Evolutionary conservation across 2,329 filamentous ascomycete species (phyloP).

Genomic region (Fusarium sp.): DNA sequence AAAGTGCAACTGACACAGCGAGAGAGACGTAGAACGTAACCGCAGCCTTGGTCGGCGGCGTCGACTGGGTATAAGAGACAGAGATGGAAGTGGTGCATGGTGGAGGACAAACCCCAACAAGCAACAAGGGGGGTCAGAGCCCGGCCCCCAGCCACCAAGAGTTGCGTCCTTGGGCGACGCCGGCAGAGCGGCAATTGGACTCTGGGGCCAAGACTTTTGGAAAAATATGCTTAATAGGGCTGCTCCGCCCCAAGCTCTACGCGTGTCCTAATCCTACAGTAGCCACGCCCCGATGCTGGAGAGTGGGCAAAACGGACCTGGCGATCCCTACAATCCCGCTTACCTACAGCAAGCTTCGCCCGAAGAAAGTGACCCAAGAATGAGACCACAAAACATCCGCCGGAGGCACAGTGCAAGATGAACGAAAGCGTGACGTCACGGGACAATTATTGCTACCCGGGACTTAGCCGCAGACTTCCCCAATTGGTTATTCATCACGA

Average conservation of each 20-base stretch:
- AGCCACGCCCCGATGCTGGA: not conserved
- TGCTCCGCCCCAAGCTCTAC: slow-evolving; percentile 7
- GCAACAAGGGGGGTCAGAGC: not conserved
- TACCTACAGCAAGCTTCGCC: not conserved
- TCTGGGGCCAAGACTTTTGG: not conserved
- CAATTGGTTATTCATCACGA: not conserved
- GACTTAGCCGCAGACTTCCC: not conserved
- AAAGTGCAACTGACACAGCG: too few relatives aligned
- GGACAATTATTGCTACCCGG: not conserved
- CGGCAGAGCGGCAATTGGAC: not conserved
- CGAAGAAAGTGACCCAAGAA: not conserved
- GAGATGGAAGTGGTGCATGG: not conserved
- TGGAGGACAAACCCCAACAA: slow-evolving; percentile 1
- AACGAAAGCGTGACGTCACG: not conserved
- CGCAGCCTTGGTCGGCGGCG: too few relatives aligned
- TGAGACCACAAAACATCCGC: not conserved
- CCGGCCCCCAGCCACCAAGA: not conserved
- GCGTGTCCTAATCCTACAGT: not conserved
- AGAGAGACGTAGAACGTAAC: too few relatives aligned
- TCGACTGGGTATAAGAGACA: too few relatives aligned
- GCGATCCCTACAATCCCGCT: slow-evolving; percentile 1
- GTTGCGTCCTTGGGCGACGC: not conserved
- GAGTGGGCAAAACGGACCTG: not conserved
- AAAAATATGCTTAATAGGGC: slow-evolving; percentile 12
- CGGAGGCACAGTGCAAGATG: not conserved